These are phyloP conservation scores for Exserohilum turcica DNA, from an alignment of 2,329 filamentous ascomycete species.

Conservation along the genomic window DNA sequence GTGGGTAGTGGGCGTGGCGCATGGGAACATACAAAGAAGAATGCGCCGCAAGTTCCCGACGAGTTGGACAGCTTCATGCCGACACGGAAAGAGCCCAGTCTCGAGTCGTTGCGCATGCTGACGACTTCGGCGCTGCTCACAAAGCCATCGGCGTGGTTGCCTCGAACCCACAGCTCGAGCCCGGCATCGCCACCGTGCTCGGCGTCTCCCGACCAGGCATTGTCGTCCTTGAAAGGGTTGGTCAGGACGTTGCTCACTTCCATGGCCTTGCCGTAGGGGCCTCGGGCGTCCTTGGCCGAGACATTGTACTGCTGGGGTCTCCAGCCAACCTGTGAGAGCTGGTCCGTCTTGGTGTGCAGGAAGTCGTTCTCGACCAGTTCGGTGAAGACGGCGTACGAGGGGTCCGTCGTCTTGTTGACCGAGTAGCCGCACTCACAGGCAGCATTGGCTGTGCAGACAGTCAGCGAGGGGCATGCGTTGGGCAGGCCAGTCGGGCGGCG, in stretches of 20 bases:
- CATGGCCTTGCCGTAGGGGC: constrained; percentile 70
- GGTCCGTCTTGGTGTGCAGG: constrained; percentile 58
- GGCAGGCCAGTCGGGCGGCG: neutral
- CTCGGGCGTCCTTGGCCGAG: constrained; percentile 61
- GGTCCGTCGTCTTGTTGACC: constrained; percentile 54
- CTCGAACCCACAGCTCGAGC: constrained; percentile 47
- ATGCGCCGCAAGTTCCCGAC: constrained; percentile 74
- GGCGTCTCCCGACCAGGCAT: constrained; percentile 54
- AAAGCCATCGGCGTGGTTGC: constrained; percentile 52
- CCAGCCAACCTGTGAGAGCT: constrained; percentile 62
- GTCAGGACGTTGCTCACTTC: constrained; percentile 61
- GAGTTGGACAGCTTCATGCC: constrained; percentile 67
- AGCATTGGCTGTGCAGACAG: constrained; percentile 42
- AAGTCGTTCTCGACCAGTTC: constrained; percentile 76
- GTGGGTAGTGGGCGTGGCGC: neutral
- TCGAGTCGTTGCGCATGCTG: constrained; percentile 63
- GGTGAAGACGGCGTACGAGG: constrained; percentile 62
- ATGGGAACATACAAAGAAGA: constrained; percentile 69
- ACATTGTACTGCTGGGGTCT: constrained; percentile 69
- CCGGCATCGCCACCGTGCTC: constrained; percentile 50
- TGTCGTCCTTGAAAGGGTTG: constrained; percentile 54
- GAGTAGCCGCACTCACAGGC: constrained; percentile 77
- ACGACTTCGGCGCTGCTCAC: constrained; percentile 70
- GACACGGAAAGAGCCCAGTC: constrained; percentile 72
- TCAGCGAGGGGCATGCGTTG: neutral